phyloP scores from a whole-genome alignment of 176 grass and related monocot genomes.

The Zoysia japonica region DNA sequence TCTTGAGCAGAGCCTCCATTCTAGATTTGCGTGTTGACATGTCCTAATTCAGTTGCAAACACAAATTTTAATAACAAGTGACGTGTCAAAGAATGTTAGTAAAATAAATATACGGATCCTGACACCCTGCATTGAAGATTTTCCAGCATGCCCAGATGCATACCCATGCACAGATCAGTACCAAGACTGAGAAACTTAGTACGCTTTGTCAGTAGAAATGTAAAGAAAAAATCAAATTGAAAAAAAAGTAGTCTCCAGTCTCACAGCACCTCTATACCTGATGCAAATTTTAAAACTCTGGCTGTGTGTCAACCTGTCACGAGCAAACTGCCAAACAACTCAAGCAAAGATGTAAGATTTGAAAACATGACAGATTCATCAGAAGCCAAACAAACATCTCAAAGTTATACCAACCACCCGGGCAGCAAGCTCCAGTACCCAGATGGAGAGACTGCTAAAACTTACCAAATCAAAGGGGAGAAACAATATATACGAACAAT shows the following conservation, averaged over 20 bases:
- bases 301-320: slow-evolving; percentile 45
- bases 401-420: slow-evolving; percentile 35
- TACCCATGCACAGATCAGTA: slow-evolving; percentile 22
- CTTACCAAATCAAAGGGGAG: slow-evolving; percentile 30
- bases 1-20: slow-evolving; percentile 45
- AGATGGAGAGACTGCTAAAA: slow-evolving; percentile 22
- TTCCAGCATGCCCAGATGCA: slow-evolving; percentile 24
- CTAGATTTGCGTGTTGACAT: slow-evolving; percentile 33
- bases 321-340: slow-evolving; percentile 60
- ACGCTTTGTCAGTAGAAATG: slow-evolving; percentile 36
- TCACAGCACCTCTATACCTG: slow-evolving; percentile 50
- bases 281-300: slow-evolving; percentile 27
- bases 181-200: slow-evolving; percentile 28
- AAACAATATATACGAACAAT: slow-evolving; percentile 34
- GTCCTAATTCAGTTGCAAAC: slow-evolving; percentile 50
- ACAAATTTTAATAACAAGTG: slow-evolving; percentile 24
- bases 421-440: slow-evolving; percentile 23
- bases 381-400: slow-evolving; percentile 47
- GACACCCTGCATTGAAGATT: slow-evolving; percentile 8
- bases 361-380: slow-evolving; percentile 35
- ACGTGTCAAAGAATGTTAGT: slow-evolving; percentile 31
- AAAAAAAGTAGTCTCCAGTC: slow-evolving; percentile 25
- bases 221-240: slow-evolving; percentile 22
- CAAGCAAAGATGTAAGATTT: slow-evolving; percentile 42
- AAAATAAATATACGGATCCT: not conserved